Percentiles rank a stretch among this genome's conserved stretches.
Evolutionary conservation across 2,329 filamentous ascomycete species (phyloP).

Genomic region (Trematosphaeria pertusa): DNA sequence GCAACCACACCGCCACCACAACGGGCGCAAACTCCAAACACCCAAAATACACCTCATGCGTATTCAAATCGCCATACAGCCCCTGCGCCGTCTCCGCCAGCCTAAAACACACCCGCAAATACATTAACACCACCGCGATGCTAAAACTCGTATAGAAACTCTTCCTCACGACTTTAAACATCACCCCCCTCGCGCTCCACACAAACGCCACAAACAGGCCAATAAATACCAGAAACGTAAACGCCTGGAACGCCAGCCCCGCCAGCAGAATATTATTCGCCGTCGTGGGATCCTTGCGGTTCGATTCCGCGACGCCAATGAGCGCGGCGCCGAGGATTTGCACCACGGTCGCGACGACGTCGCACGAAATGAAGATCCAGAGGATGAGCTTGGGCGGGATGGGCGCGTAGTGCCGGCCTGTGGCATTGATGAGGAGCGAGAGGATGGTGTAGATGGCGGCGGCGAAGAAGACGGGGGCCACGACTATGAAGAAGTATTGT

Average conservation of each 20-base stretch:
- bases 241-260: slow-evolving; percentile 62
- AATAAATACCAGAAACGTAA: slow-evolving; percentile 59
- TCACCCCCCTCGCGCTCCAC: slow-evolving; percentile 42
- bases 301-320: slow-evolving; percentile 59
- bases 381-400: slow-evolving; percentile 58
- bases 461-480: slow-evolving; percentile 64
- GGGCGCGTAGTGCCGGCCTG: slow-evolving; percentile 54
- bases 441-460: slow-evolving; percentile 64
- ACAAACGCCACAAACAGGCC: slow-evolving; percentile 54
- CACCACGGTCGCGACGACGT: slow-evolving; percentile 61
- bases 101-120: slow-evolving; percentile 61
- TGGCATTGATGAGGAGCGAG: slow-evolving; percentile 56
- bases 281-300: slow-evolving; percentile 57
- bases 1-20: slow-evolving; percentile 56
- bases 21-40: slow-evolving; percentile 63
- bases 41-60: slow-evolving; percentile 62
- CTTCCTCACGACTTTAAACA: slow-evolving; percentile 39
- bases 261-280: slow-evolving; percentile 64
- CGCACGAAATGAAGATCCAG: slow-evolving; percentile 62
- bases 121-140: slow-evolving; percentile 57
- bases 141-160: slow-evolving; percentile 54
- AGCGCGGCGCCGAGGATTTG: slow-evolving; percentile 63
- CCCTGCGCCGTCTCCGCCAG: slow-evolving; percentile 63
- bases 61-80: slow-evolving; percentile 53
- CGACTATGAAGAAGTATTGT: slow-evolving; percentile 68